Conservation (phyloP, 495 filamentous ascomycete genomes). For the Hypoxylon cercidicola region DNA sequence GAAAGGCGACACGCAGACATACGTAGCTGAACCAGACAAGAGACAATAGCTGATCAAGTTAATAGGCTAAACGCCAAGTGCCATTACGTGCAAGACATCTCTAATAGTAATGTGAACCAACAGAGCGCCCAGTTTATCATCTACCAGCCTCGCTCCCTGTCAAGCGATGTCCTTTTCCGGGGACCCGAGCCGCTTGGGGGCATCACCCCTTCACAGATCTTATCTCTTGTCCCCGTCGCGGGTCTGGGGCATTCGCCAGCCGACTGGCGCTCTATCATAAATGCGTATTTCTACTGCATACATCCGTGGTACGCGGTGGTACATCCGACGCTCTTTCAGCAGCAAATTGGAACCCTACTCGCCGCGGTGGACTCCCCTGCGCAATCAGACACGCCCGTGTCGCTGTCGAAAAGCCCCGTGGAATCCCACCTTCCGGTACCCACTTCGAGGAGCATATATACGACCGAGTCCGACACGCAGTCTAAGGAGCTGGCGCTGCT, state of each 20-base stretch:
- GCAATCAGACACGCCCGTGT: conserved; percentile 23
- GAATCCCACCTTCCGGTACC: conserved; percentile 19
- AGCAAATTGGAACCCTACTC: conserved; percentile 28
- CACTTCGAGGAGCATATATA: neutral
- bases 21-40: neutral
- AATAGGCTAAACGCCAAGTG: conserved; percentile 46
- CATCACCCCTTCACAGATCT: conserved; percentile 42
- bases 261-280: conserved; percentile 39
- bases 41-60: conserved; percentile 18
- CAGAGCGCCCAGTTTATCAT: conserved; percentile 39
- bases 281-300: conserved; percentile 42
- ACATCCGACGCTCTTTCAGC: conserved; percentile 44
- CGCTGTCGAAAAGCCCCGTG: conserved; percentile 17
- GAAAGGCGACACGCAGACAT: neutral
- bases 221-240: conserved; percentile 39
- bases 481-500: conserved; percentile 44
- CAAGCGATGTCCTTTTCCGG: conserved; percentile 42
- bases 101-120: conserved; percentile 29
- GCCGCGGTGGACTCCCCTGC: conserved; percentile 20
- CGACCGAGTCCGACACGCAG: conserved; percentile 15
- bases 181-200: conserved; percentile 43
- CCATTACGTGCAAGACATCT: conserved; percentile 44
- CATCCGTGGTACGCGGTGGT: conserved; percentile 46
- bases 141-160: conserved; percentile 41
- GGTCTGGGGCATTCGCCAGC: conserved; percentile 25